Base-by-base conservation (phyloP, 73 alveolate species). In the Stentor coeruleus region DNA sequence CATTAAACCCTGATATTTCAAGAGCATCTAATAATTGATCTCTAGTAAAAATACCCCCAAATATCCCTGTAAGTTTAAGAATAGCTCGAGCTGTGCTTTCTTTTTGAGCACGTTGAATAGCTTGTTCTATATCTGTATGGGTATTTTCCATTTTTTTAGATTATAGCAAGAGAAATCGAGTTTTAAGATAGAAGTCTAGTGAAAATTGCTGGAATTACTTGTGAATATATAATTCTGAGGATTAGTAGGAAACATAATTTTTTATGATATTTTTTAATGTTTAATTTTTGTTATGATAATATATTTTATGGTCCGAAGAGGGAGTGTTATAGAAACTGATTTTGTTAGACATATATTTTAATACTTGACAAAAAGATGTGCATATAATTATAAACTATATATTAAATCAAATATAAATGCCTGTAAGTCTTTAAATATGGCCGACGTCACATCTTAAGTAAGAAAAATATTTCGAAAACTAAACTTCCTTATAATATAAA, bases 31-130 rank as follows among this genome's bases (percentile, higher is more conserved):
- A 20, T 33, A 66, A 11, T 66, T 66, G 49, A 28, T 66, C 40
- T 31, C 79, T 66, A 1, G 79, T 66, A 33, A 66, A 66, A 40
- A 66, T 37, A 26, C 37, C 33, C 33, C 79, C 79, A 40, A 66
- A 66, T 20, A 66, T 66, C 33, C 33, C 37, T 66, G n/a, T 31
- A 26, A 66, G 39, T 66, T 33, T 26, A 2, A 33, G 20, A 20
- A 66, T 20, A 31, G 49, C 79, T 31, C 79, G n/a, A 28, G 37
- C 40, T 11, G 36, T 20, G n/a, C 49, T 28, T 66, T 20, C 40
- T 20, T 26, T 26, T 33, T 66, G 79, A 26, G 33, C 33, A 28
- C n/a, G 14, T 20, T 26, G 26, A 33, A 66, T 66, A 26, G 40
- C 79, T 31, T 66, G 49, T 14, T 66, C 79, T 14, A 66, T 20